phyloP scores from a whole-genome alignment of 345 rosid genomes.

The Lenwebbia sp. region DNA sequence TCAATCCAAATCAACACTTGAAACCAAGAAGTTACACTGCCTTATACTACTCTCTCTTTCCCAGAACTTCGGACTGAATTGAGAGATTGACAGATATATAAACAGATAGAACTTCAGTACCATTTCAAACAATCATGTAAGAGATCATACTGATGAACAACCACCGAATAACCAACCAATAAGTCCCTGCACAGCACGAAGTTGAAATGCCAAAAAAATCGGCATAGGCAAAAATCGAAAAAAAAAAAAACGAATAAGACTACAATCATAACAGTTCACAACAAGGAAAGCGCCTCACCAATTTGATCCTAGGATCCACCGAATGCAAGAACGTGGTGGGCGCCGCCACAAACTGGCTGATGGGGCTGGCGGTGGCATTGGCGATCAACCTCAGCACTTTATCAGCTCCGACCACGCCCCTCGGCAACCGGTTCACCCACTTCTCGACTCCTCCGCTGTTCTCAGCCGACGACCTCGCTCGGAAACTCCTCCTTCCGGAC shows the following conservation, averaged over 20 bases:
- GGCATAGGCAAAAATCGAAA: accelerated
- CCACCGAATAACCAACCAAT: not conserved
- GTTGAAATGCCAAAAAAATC: not conserved
- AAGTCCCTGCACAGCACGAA: not conserved
- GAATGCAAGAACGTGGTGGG: constrained; percentile 80
- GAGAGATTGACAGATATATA: not conserved
- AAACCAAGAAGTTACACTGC: not conserved
- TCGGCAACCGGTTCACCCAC: constrained; percentile 61
- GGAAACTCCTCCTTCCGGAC: constrained; percentile 8
- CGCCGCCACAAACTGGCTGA: constrained; percentile 70
- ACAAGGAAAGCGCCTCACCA: constrained; percentile 26
- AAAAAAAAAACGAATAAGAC: not conserved
- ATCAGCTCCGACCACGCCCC: constrained; percentile 49
- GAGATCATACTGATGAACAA: not conserved
- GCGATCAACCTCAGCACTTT: constrained; percentile 65
- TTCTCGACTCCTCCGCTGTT: constrained; percentile 26
- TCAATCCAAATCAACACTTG: not conserved
- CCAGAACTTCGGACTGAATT: not conserved
- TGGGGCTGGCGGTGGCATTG: constrained; percentile 76
- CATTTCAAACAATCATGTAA: not conserved
- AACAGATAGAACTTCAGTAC: not conserved
- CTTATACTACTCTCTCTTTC: not conserved
- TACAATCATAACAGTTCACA: not conserved
- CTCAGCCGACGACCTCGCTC: constrained; percentile 21
- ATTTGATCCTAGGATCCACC: constrained; percentile 76